Base-by-base conservation (phyloP, 345 rosid species). In the Litchi chinensis region DNA sequence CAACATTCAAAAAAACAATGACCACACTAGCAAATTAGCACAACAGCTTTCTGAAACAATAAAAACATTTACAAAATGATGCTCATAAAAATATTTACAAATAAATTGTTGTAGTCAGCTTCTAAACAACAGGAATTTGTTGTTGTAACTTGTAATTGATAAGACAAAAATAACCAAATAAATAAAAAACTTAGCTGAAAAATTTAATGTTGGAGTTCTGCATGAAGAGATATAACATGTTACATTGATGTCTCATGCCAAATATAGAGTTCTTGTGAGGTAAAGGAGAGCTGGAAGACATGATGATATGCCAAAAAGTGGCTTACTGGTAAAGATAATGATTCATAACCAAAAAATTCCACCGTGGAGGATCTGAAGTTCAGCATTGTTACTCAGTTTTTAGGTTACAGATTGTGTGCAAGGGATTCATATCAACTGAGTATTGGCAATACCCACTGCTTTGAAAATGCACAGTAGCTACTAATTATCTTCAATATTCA, bases 1-100 rank as follows among this genome's bases (percentile, higher is more conserved):
- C 80, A 79, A 44, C 67, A 73, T 71, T 56, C 10, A 56, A 46
- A 46, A 46, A 32, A 69, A 74, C 19, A 37, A 62, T 73, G 16
- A 81, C 19, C 37, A 57, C 24, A 69, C 22, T 41, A 70, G 73
- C 40, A 70, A 24, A 68, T 37, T 54, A 50, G 56, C 2, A 50
- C 26, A n/a, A 13, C 3, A 40, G 24, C 24, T 41, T 21, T 46
- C 22, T 0, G 18, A 24, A 44, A 74, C 15, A 59, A 73, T n/a
- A 16, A 60, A 73, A 73, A 19, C 37, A 32, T 32, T 32, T 32
- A 32, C 37, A 32, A 32, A 32, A 32, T 1, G 2, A 32, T 32
- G 37, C 37, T 32, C 37, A 32, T 32, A 1, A 32, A 32, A 32
- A 32, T 41, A 43, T 16, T 40, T 59, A 41, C 21, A 60, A 41